A percentile compares a stretch with the other conserved stretches of the same genome.
Evolutionary conservation across 129 eudicot species (phyloP).

Genomic region (Lonicera japonica): DNA sequence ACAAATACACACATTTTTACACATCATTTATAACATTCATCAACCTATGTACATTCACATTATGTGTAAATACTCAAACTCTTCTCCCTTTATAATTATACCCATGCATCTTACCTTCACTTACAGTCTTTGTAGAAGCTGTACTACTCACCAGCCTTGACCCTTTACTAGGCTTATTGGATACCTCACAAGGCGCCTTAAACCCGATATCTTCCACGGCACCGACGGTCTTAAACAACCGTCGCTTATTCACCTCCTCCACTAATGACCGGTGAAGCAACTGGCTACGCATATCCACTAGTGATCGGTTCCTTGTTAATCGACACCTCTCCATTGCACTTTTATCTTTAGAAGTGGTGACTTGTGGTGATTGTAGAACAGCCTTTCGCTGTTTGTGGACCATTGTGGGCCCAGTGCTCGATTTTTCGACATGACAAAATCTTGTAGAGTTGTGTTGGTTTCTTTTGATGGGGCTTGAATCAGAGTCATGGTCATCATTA

Average conservation of each 20-base stretch:
- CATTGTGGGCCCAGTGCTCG: slow-evolving; percentile 19
- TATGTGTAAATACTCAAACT: slow-evolving; percentile 11
- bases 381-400: slow-evolving; percentile 16
- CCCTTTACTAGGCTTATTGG: slow-evolving; percentile 16
- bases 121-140: not conserved
- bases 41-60: not conserved
- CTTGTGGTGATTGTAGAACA: slow-evolving; percentile 19
- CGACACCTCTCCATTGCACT: slow-evolving; percentile 18
- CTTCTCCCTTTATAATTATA: slow-evolving; percentile 37
- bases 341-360: slow-evolving; percentile 27
- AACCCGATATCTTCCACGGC: slow-evolving; percentile 73
- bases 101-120: slow-evolving; percentile 26
- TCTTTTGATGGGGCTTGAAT: slow-evolving; percentile 33
- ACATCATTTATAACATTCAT: not conserved
- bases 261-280: slow-evolving; percentile 67
- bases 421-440: slow-evolving; percentile 36
- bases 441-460: slow-evolving; percentile 34
- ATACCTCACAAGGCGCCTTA: slow-evolving; percentile 43
- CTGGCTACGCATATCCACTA: slow-evolving; percentile 80
- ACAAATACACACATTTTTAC: not conserved
- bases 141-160: slow-evolving; percentile 20
- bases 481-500: slow-evolving; percentile 38
- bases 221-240: slow-evolving; percentile 62
- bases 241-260: slow-evolving; percentile 64
- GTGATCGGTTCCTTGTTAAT: slow-evolving; percentile 55